Base-by-base conservation (phyloP, 2,329 filamentous ascomycete species). In the Kalmusia sp. region DNA sequence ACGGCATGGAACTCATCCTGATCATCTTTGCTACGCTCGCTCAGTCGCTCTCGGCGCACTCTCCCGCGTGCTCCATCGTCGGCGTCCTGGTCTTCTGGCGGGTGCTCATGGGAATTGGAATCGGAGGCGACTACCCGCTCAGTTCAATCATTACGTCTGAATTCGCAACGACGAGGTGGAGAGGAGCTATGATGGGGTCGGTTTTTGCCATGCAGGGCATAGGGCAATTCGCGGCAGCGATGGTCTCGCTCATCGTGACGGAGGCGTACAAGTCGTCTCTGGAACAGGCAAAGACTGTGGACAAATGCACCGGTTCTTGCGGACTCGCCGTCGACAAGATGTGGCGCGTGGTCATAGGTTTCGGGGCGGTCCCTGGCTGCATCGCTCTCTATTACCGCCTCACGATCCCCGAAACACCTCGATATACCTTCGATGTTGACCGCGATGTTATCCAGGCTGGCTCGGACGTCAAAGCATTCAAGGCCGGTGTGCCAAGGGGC, bases 151-250 rank as follows among this genome's bases (percentile, higher is more conserved):
- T 95, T 65, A 93, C 91, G 4, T 92, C 91, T 4, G 91, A 95
- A 79, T 95, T 95, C 67, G 90, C 91, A 12, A 93, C 89, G 2
- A 93, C 90, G 48, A 92, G 89, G 75, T 93, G 90, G 87, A 80
- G 91, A 73, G 90, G 90, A 62, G 89, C 90, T 59, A 95, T 95
- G 89, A 93, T 95, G 88, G 89, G 85, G 27, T 82, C 89, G 12
- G 91, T 95, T 49, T 95, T 95, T 67, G 89, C 90, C 62, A 93
- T 93, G 89, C 91, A 96, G 72, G 90, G 90, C 59, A 83, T 95
- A 45, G 90, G 91, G 15, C 91, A 95, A 74, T 86, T 93, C 51
- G 81, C 80, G 25, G 90, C 88, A 46, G 90, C 89, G 41, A 84
- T 93, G 33, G 81, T 95, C 57, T 88, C 91, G 72, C 79, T 95